Conservation (phyloP, 768 basidiomycete genomes). For the Psilocybe azurescens region DNA sequence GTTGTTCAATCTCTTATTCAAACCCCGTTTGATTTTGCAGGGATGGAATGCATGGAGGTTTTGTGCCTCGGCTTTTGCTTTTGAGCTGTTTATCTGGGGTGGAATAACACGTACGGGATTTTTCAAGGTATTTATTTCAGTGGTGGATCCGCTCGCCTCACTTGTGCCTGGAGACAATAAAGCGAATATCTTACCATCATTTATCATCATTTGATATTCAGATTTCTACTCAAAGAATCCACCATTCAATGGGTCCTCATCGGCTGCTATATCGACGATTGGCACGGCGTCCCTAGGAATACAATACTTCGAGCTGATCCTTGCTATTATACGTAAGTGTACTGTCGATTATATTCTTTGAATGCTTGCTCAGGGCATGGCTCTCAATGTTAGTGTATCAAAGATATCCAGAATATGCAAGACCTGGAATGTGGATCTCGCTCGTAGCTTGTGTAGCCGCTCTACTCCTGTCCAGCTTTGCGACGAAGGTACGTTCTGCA, state of each 20-base stretch:
- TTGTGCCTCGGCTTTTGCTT: slow-evolving; percentile 1
- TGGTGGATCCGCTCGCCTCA: too few species aligned
- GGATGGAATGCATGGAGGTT: slow-evolving; percentile 7
- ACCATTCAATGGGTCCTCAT: slow-evolving; percentile 6
- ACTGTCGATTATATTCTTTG: not conserved
- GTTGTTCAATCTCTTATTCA: too few species aligned
- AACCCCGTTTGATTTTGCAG: too few species aligned
- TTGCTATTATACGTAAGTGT: not conserved
- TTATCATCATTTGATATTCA: not conserved
- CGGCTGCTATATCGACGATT: slow-evolving; percentile 3
- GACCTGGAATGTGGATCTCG: not conserved
- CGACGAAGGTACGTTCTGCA: not conserved
- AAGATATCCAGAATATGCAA: slow-evolving; percentile 9
- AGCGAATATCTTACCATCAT: too few species aligned
- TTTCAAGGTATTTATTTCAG: slow-evolving; percentile 1
- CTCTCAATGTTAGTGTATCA: not conserved
- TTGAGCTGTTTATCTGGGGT: slow-evolving; percentile 7
- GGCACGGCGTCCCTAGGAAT: slow-evolving; percentile 9
- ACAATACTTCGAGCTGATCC: slow-evolving; percentile 2
- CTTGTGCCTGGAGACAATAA: not conserved
- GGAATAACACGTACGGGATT: slow-evolving; percentile 12
- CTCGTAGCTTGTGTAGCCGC: not conserved
- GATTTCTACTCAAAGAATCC: slow-evolving; percentile 8
- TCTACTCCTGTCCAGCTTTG: slow-evolving; percentile 6
- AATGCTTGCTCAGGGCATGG: too few species aligned